Base-by-base conservation (phyloP, 108 stramenopile species). In the Licmophora abbreviata region DNA sequence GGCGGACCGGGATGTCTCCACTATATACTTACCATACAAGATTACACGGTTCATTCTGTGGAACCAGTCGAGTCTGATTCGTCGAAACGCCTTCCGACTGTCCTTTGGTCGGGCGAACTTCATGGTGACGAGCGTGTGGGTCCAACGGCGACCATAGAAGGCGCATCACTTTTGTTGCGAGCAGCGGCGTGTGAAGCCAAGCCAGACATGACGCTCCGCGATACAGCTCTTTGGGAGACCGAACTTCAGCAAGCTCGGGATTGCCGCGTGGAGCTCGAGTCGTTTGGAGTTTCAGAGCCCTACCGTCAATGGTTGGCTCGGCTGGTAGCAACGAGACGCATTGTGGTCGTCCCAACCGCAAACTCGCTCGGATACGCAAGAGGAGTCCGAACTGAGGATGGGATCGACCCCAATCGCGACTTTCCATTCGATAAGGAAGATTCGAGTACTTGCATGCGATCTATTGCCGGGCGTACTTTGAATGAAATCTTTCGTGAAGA, bases 81-180 rank as follows among this genome's bases (percentile, higher is more conserved):
- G 20, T 76, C 73, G 37, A 61, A 65, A 33, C 66, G 54, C 29
- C 48, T 89, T 5, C 92, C 96, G 0, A 89, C 96, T 66, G 95
- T 97, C 7, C 93, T 96, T 59, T 75, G 95, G 62, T 85, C 83
- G 45, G 97, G 97, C n/a, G 74, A 73, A 14, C 63, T 95, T 3
- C 95, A 95, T 59, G 97, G 97, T 17, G 75, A 98, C 60, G 97
- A 98, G 77, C 84, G 86, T n/a, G 95, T 98, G 10, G 97, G 97
- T 35, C 81, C 81, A 2, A 76, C 81, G 11, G 51, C 76, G 3
- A 71, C 70, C 23, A 69, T 83, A 62, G 59, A 78, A 34, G 76
- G 68, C 0, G 44, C 68, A 7, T 22, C 38, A 2, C 35, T 82
- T n/a, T 37, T 82, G 22, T 43, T 93, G 20, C 59, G 66, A 42